Conservation (phyloP, 257 asterid genomes). For the Scutellaria galericulata region DNA sequence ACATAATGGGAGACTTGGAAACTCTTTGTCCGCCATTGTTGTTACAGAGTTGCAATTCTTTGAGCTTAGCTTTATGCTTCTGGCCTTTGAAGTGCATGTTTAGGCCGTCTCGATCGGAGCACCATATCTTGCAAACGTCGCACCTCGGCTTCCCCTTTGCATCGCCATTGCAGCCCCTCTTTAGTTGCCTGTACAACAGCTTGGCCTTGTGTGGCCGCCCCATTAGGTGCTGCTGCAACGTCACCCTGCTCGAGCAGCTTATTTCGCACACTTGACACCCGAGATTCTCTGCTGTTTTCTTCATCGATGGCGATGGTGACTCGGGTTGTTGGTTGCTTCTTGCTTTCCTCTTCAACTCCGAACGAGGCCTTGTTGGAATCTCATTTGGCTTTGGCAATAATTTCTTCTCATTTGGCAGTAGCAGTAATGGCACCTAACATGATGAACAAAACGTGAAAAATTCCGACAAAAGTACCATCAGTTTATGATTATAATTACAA, state of each 20-base stretch:
- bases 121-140: conserved; percentile 53
- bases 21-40: conserved; percentile 9
- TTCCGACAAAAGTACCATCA: no score
- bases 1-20: conserved; percentile 32
- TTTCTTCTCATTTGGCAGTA: neutral
- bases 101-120: conserved; percentile 42
- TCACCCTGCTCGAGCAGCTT: conserved; percentile 43
- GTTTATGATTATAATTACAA: no score
- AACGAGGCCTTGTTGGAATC: conserved; percentile 21
- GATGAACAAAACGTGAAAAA: no score
- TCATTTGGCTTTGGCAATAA: neutral
- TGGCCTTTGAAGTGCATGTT: conserved; percentile 53
- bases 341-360: conserved; percentile 40
- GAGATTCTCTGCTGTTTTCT: conserved; percentile 16
- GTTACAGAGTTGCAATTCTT: conserved; percentile 26
- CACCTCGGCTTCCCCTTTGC: conserved; percentile 37
- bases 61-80: conserved; percentile 59
- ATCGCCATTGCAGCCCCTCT: conserved; percentile 14
- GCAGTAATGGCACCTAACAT: no score
- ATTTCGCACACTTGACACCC: conserved; percentile 53
- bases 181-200: conserved; percentile 32
- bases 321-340: neutral
- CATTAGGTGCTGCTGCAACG: conserved; percentile 46
- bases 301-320: neutral
- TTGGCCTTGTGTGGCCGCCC: conserved; percentile 65